Percentiles rank a stretch among this genome's conserved stretches.
Evolutionary conservation across 345 rosid genomes (phyloP).

Genomic region (Eucalyptus melliodora): DNA sequence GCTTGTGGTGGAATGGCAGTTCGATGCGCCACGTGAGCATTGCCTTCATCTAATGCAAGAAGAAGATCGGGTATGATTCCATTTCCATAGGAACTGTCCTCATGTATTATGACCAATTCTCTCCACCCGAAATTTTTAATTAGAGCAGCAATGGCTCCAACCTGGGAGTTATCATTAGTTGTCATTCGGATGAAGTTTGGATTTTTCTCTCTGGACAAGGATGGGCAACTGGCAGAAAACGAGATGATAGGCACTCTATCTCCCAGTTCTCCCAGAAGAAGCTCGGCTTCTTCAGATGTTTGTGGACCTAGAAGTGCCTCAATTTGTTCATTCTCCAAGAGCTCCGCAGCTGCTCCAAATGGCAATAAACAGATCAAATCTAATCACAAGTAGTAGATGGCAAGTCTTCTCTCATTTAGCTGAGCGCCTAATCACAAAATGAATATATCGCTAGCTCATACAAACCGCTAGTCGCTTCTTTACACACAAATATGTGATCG

Average conservation of each 20-base stretch:
- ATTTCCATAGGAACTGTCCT: neutral
- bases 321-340: neutral
- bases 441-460: too few species aligned
- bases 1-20: neutral
- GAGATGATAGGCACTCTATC: neutral
- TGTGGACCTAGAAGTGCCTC: neutral
- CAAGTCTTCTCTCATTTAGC: too few species aligned
- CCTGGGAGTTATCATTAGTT: neutral
- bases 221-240: neutral
- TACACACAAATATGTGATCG: too few species aligned
- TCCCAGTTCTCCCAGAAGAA: neutral
- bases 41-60: neutral
- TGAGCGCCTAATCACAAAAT: too few species aligned
- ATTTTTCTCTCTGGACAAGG: neutral
- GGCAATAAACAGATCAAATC: neutral
- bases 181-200: constrained; percentile 2
- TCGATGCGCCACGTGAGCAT: neutral
- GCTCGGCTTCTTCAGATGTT: neutral
- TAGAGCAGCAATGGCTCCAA: neutral
- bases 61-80: neutral
- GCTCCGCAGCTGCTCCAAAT: neutral
- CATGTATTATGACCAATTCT: constrained; percentile 1
- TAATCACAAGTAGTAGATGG: too few species aligned
- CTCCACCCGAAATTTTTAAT: constrained; percentile 8
- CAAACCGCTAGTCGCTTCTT: accelerated